Conservation (phyloP, 2,329 filamentous ascomycete species). For the Podosphaera fusca region DNA sequence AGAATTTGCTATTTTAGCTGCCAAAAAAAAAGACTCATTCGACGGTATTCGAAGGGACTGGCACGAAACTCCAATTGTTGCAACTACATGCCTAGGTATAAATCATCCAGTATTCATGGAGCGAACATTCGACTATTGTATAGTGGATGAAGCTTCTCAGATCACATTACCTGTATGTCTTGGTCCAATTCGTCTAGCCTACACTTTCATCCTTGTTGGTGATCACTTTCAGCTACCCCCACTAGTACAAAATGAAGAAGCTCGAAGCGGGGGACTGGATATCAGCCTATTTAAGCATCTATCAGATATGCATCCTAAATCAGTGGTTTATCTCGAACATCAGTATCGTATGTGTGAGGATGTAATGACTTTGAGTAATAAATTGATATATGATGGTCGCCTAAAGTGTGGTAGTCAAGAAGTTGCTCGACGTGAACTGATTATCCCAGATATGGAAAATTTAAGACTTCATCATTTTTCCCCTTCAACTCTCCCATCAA, state of each 20-base stretch:
- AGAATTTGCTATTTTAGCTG: conserved; percentile 60
- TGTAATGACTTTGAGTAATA: conserved; percentile 84
- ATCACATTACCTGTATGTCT: conserved; percentile 90
- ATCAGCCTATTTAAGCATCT: conserved; percentile 84
- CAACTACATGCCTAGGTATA: conserved; percentile 83
- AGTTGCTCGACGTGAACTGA: conserved; percentile 46
- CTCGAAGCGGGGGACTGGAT: conserved; percentile 66
- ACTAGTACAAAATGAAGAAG: conserved; percentile 78
- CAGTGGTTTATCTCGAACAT: conserved; percentile 78
- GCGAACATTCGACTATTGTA: conserved; percentile 88
- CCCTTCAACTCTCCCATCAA: conserved; percentile 20
- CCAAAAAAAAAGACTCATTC: conserved; percentile 48
- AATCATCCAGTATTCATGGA: conserved; percentile 74
- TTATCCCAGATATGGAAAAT: conserved; percentile 40
- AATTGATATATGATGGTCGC: conserved; percentile 73
- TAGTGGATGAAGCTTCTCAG: conserved; percentile 93
- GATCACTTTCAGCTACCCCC: conserved; percentile 94
- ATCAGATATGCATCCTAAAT: conserved; percentile 66
- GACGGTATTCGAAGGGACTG: conserved; percentile 69
- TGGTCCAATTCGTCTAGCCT: conserved; percentile 79
- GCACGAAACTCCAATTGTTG: conserved; percentile 71
- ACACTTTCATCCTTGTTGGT: conserved; percentile 81
- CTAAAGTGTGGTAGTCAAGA: conserved; percentile 69
- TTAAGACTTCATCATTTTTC: conserved; percentile 36
- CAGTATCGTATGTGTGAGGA: conserved; percentile 98